Conservation (phyloP, 192 early-diverging fungal species). For the Haplosporangium gracile region DNA sequence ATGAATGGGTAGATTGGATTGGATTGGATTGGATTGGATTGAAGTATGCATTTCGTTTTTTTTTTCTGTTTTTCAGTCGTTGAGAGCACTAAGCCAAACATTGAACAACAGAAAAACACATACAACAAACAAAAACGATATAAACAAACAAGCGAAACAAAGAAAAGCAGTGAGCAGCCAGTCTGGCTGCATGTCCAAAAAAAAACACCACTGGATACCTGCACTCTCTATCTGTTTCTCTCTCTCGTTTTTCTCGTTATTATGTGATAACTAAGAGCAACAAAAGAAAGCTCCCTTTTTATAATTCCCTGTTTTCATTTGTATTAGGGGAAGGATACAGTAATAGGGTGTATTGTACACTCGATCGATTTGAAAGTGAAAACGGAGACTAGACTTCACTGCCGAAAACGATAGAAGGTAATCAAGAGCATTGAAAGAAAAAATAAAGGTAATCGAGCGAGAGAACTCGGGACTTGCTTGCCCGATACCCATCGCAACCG, state of each 20-base stretch:
- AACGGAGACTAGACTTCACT: no score
- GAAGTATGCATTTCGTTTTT: no score
- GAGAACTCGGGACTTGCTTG: background rate
- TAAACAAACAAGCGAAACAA: constrained; percentile 3
- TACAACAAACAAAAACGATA: background rate
- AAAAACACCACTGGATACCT: background rate
- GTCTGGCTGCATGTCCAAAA: background rate
- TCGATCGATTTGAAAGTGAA: background rate
- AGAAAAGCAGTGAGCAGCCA: background rate
- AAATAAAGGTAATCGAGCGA: background rate
- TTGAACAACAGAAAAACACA: background rate
- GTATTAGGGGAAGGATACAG: no score
- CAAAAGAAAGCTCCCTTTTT: background rate
- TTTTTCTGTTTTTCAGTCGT: background rate
- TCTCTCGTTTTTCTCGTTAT: no score
- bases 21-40: no score
- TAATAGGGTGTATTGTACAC: background rate
- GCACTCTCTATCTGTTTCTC: no score
- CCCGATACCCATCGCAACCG: no score
- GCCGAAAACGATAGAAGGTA: no score
- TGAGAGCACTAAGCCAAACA: background rate
- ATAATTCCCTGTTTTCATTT: background rate
- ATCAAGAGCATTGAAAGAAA: background rate
- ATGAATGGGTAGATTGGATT: background rate
- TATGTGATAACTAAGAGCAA: no score